phyloP scores from a whole-genome alignment of 208 protist species.

The Entamoeba moshkovskii region DNA sequence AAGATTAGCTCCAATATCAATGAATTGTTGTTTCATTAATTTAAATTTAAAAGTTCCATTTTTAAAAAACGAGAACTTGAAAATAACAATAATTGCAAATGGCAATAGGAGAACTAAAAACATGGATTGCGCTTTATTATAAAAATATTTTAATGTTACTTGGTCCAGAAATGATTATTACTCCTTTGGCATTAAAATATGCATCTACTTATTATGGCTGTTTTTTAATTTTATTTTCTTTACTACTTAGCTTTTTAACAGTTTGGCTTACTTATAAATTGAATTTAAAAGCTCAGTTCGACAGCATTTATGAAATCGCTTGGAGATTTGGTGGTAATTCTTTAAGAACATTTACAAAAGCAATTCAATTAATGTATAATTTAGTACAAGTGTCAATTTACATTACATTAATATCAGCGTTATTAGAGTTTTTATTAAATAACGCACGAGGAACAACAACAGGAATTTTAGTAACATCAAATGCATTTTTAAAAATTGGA shows the following conservation, averaged over 20 bases:
- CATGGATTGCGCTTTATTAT: not conserved
- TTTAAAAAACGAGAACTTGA: too few relatives aligned
- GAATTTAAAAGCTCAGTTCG: not conserved
- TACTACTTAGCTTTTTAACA: not conserved
- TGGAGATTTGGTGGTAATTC: not conserved
- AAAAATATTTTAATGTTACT: not conserved
- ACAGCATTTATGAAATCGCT: not conserved
- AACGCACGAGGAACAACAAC: not conserved
- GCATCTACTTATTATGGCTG: not conserved
- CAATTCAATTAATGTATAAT: not conserved
- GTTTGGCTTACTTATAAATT: not conserved
- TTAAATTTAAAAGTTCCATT: too few relatives aligned
- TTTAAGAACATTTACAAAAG: not conserved
- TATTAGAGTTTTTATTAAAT: not conserved
- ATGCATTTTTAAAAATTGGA: not conserved
- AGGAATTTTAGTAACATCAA: not conserved
- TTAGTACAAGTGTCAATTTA: not conserved
- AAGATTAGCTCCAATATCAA: slow-evolving; percentile 35
- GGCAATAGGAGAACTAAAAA: not conserved
- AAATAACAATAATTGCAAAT: not conserved
- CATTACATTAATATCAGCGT: not conserved
- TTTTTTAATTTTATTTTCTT: not conserved
- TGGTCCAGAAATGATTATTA: not conserved
- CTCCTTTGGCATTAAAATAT: not conserved
- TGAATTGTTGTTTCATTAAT: slow-evolving; percentile 14